Evolutionary conservation across 106 monocot genomes (phyloP).

Genomic region (Platanthera zijinensis): DNA sequence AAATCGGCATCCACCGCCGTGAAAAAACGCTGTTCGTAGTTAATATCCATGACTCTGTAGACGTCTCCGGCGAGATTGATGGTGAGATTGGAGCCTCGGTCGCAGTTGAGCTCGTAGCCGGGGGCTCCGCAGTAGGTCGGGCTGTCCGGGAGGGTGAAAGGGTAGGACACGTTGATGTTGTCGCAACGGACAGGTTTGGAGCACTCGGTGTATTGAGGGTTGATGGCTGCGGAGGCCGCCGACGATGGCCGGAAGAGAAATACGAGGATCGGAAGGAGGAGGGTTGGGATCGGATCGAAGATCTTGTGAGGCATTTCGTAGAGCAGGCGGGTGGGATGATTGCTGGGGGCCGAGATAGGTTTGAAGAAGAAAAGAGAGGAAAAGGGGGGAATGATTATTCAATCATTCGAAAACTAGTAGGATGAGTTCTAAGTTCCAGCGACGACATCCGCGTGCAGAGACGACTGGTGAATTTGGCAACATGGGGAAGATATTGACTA

Average conservation of each 20-base stretch:
- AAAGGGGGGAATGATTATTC: no score
- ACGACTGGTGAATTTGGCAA: no score
- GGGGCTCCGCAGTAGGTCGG: constrained; percentile 18
- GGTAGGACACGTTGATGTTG: constrained; percentile 12
- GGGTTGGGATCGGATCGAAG: neutral
- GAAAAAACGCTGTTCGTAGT: constrained; percentile 8
- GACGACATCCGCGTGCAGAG: no score
- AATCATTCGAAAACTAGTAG: no score
- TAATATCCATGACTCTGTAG: neutral
- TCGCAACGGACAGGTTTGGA: neutral
- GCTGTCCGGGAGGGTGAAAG: constrained; percentile 4
- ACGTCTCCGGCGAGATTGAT: neutral
- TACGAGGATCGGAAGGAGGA: neutral
- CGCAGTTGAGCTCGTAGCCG: constrained; percentile 6
- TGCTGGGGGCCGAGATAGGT: neutral
- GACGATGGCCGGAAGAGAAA: neutral
- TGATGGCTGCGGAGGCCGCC: neutral
- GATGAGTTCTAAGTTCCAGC: no score
- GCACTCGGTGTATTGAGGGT: constrained; percentile 4
- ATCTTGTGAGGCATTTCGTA: constrained; percentile 1
- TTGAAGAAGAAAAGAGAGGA: neutral
- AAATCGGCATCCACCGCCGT: neutral
- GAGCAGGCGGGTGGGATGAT: neutral
- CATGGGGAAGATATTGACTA: no score
- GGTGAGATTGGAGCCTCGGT: neutral